Evolutionary conservation across 768 basidiomycete genomes (phyloP).

Genomic region (Suillus brevipes): DNA sequence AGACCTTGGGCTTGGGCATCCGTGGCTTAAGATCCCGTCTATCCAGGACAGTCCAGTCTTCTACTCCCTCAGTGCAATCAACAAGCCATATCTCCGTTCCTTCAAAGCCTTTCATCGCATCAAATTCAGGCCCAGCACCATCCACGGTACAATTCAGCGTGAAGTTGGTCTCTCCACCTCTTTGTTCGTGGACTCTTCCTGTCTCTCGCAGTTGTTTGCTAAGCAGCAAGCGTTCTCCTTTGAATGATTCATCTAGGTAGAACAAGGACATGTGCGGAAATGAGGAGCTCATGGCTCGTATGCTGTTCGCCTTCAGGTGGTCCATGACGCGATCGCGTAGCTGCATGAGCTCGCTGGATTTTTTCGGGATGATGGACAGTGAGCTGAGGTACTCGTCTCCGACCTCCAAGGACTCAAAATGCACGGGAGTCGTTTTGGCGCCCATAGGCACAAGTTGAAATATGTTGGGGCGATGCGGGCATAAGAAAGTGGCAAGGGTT

Average conservation of each 20-base stretch:
- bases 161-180: background rate
- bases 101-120: background rate
- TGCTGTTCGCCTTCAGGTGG: background rate
- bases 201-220: background rate
- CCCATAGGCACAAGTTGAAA: background rate
- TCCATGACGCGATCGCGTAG: background rate
- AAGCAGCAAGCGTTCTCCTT: background rate
- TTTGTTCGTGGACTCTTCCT: background rate
- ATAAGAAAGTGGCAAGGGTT: background rate
- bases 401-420: slow-evolving; percentile 1
- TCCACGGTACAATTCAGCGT: background rate
- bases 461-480: background rate
- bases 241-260: background rate
- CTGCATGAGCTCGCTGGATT: background rate
- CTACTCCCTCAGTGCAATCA: background rate
- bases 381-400: background rate
- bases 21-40: background rate
- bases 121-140: background rate
- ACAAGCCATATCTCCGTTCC: slow-evolving; percentile 1
- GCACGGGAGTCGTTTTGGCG: background rate
- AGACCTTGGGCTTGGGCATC: background rate
- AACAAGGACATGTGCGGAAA: background rate
- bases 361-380: background rate
- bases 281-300: background rate
- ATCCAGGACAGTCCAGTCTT: background rate